Conservation (phyloP, 345 rosid species). For the Syzygium aqueum region DNA sequence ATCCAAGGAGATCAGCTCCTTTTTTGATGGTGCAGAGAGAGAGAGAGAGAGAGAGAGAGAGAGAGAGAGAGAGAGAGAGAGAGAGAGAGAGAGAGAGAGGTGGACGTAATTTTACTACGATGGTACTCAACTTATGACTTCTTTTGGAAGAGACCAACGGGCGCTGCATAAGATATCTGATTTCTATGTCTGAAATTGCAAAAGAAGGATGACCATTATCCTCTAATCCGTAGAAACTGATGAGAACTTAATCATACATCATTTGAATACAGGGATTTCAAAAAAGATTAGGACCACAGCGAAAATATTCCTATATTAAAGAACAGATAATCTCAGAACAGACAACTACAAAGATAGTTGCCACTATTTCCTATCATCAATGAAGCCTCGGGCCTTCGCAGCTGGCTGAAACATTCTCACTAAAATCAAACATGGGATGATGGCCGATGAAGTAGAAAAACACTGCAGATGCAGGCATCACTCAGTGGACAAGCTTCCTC, state of each 20-base stretch:
- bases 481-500: conserved; percentile 58
- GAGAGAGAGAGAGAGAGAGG: not conserved
- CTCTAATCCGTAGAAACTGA: not conserved
- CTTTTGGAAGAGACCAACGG: not conserved
- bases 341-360: not conserved
- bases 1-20: not conserved
- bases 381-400: not conserved
- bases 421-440: not conserved
- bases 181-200: not conserved
- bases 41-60: not conserved
- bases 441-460: not conserved
- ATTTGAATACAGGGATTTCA: not conserved
- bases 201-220: not conserved
- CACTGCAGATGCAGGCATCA: not conserved
- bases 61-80: not conserved
- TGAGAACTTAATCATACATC: not conserved
- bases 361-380: not conserved
- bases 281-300: not conserved
- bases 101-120: too few relatives aligned
- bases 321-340: not conserved
- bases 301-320: not conserved
- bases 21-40: not conserved
- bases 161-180: not conserved
- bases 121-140: not conserved
- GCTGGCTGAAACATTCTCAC: not conserved